Conservation (phyloP, 129 eudicot genomes). For the Artemisia tridentata region DNA sequence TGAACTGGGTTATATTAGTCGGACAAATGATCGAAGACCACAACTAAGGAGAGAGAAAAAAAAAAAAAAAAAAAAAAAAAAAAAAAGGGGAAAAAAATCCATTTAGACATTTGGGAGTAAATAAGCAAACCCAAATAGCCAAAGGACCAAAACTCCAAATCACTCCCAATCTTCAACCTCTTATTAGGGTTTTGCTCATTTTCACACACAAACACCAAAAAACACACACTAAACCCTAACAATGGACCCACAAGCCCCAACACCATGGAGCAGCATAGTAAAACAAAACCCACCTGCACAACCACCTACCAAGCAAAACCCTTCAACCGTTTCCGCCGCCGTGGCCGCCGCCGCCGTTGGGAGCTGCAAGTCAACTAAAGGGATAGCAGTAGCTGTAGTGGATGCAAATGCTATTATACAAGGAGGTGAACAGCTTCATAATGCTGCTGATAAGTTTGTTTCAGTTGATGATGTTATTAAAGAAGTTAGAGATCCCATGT, state of each 20-base stretch:
- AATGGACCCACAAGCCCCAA: constrained; percentile 43
- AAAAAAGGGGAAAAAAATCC: too few species aligned
- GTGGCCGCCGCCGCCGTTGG: constrained; percentile 39
- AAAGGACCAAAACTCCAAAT: too few species aligned
- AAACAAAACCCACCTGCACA: constrained; percentile 46
- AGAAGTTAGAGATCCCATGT: constrained; percentile 77
- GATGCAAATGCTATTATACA: constrained; percentile 91
- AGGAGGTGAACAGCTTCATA: constrained; percentile 65
- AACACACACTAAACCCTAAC: not conserved
- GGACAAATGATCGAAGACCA: too few species aligned
- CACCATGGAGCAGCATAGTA: constrained; percentile 69
- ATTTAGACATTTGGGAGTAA: too few species aligned
- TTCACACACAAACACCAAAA: constrained; percentile 8
- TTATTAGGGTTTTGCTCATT: constrained; percentile 29
- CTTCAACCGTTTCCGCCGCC: constrained; percentile 21
- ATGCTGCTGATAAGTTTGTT: constrained; percentile 69
- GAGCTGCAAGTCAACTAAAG: constrained; percentile 67
- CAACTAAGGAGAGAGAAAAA: too few species aligned
- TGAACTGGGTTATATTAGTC: too few species aligned
- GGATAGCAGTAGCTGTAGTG: constrained; percentile 83
- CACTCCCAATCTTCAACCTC: not conserved
- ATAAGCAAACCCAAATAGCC: too few species aligned
- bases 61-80: too few species aligned
- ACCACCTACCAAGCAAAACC: constrained; percentile 25
- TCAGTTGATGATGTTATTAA: constrained; percentile 63